Conservation (phyloP, 169 alveolate genomes). For the Plasmodium blacklocki region DNA sequence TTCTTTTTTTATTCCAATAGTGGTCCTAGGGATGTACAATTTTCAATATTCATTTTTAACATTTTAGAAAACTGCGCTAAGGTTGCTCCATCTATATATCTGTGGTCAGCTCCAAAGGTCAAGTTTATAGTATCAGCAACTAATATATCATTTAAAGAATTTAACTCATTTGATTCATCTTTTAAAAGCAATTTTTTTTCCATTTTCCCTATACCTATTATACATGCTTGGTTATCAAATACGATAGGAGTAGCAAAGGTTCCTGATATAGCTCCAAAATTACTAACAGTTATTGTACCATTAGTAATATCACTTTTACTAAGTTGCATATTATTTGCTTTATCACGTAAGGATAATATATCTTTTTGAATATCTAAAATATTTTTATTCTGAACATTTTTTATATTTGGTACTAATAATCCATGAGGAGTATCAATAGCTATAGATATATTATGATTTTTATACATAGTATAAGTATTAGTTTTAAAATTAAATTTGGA, state of each 20-base stretch:
- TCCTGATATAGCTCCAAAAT: slow-evolving; percentile 96
- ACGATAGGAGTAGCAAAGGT: slow-evolving; percentile 93
- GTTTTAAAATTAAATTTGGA: slow-evolving; percentile 86
- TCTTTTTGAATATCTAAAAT: slow-evolving; percentile 92
- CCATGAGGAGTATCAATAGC: slow-evolving; percentile 96
- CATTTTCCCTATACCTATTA: slow-evolving; percentile 88
- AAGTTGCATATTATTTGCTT: slow-evolving; percentile 86
- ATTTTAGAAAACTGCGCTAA: slow-evolving; percentile 83
- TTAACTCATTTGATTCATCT: slow-evolving; percentile 69
- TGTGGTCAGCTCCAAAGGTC: slow-evolving; percentile 92
- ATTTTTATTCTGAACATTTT: slow-evolving; percentile 90
- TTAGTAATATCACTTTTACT: slow-evolving; percentile 90
- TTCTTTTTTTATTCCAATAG: neutral
- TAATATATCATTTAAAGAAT: slow-evolving; percentile 22
- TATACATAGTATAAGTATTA: slow-evolving; percentile 79
- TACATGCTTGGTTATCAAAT: slow-evolving; percentile 94
- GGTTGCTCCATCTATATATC: slow-evolving; percentile 96
- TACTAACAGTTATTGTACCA: slow-evolving; percentile 94
- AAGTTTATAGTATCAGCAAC: slow-evolving; percentile 51
- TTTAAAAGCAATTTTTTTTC: slow-evolving; percentile 78
- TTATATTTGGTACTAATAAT: slow-evolving; percentile 94
- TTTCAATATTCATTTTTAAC: slow-evolving; percentile 34
- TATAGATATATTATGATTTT: slow-evolving; percentile 93
- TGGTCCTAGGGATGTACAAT: slow-evolving; percentile 24
- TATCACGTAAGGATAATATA: slow-evolving; percentile 86